These are phyloP conservation scores for Neurospora hispaniola DNA, from an alignment of 495 filamentous ascomycete species.

Conservation along the genomic window DNA sequence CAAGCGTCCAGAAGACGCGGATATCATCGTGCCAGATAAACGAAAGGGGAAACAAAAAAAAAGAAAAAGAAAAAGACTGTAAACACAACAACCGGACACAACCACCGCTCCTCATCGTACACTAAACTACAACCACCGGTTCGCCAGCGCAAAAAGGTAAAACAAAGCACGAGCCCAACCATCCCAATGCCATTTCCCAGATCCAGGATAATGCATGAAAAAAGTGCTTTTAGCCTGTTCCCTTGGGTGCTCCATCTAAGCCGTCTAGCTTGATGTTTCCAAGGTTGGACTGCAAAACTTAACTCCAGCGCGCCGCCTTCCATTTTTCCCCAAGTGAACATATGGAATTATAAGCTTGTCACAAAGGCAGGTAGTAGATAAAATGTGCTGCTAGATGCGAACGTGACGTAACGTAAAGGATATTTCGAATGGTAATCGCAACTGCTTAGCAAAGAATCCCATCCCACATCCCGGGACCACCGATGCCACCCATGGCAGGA, in stretches of 20 bases:
- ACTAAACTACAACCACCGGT: neutral
- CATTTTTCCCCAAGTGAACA: constrained; percentile 8
- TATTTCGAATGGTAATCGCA: neutral
- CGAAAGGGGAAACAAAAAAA: neutral
- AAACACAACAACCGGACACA: neutral
- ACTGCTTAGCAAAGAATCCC: constrained; percentile 36
- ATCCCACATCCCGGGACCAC: constrained; percentile 51
- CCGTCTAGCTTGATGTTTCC: constrained; percentile 23
- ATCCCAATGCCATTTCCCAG: constrained; percentile 19
- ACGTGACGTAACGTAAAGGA: neutral
- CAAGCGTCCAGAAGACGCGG: neutral
- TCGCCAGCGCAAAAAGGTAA: neutral
- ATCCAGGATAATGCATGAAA: constrained; percentile 27
- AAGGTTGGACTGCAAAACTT: constrained; percentile 16
- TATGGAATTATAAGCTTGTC: constrained; percentile 22
- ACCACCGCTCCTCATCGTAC: neutral
- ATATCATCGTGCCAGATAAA: neutral
- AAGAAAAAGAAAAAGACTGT: neutral
- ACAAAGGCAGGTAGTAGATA: constrained; percentile 14
- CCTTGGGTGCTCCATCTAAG: constrained; percentile 18
- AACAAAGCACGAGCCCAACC: neutral
- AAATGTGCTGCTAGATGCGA: constrained; percentile 1
- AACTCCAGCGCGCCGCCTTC: constrained; percentile 9
- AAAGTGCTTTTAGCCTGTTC: constrained; percentile 20
- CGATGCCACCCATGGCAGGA: constrained; percentile 29